A percentile compares a stretch with the other conserved stretches of the same genome.
These are phyloP conservation scores for Helminthosporium solani DNA, from an alignment of 2,329 filamentous ascomycete species.

Conservation along the genomic window DNA sequence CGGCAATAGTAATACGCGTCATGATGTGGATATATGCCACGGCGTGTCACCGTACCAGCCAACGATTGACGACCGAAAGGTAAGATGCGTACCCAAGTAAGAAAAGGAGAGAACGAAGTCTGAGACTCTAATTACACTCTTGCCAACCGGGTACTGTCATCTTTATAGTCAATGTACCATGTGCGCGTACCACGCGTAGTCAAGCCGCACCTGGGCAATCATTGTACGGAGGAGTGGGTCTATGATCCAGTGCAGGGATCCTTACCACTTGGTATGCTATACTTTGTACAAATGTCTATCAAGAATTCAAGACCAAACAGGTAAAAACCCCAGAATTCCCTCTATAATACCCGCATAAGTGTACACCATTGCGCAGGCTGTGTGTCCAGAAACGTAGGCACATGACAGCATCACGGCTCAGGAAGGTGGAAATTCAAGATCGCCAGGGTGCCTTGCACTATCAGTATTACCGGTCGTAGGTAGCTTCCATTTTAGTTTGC, in stretches of 20 bases:
- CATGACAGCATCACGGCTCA: conserved; percentile 8
- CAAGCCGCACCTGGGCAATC: neutral
- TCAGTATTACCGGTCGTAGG: conserved; percentile 5
- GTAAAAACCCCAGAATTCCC: neutral
- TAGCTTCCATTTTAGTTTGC: conserved; percentile 2
- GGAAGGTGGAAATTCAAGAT: conserved; percentile 22
- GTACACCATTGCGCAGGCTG: neutral
- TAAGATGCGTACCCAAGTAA: neutral
- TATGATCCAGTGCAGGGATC: neutral
- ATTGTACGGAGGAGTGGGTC: neutral
- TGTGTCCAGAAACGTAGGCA: neutral
- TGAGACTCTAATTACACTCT: neutral
- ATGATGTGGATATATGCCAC: neutral
- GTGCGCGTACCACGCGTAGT: neutral
- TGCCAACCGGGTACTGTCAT: neutral
- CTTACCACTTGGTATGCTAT: neutral
- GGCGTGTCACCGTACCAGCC: neutral
- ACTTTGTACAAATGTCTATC: no score
- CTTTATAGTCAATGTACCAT: conserved; percentile 2
- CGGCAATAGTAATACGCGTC: conserved; percentile 2
- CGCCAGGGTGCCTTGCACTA: conserved; percentile 10
- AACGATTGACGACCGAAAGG: neutral
- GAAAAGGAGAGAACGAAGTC: neutral
- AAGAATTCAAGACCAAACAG: no score
- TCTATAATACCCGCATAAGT: neutral